Conservation (phyloP, 1,284 basidiomycete genomes). For the Quambalaria eucalypti region DNA sequence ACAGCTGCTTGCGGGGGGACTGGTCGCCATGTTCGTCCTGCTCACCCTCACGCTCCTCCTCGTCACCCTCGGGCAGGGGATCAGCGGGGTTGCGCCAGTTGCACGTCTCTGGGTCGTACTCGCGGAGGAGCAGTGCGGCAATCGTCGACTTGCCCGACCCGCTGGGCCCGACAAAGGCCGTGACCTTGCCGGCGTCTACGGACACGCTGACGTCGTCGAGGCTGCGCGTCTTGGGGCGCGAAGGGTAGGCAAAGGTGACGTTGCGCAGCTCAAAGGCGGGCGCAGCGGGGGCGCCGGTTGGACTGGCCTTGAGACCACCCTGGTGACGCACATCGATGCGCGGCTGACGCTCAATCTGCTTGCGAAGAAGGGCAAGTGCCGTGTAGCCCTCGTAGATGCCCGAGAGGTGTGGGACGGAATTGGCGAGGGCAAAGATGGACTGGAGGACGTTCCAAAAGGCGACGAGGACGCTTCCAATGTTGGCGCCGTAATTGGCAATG, state of each 20-base stretch:
- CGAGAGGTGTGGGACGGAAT: conserved; percentile 37
- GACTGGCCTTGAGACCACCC: conserved; percentile 11
- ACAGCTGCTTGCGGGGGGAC: background rate
- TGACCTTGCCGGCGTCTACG: conserved; percentile 36
- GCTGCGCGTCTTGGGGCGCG: conserved; percentile 27
- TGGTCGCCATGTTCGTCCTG: conserved; percentile 3
- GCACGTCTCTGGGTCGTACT: conserved; percentile 48
- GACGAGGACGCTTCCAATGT: conserved; percentile 26
- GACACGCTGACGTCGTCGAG: conserved; percentile 28
- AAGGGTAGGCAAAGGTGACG: conserved; percentile 42
- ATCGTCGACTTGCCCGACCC: conserved; percentile 49
- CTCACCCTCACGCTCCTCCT: conserved; percentile 8
- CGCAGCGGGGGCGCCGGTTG: background rate
- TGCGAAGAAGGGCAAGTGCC: conserved; percentile 27
- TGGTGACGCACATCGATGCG: conserved; percentile 37
- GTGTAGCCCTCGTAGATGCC: conserved; percentile 31
- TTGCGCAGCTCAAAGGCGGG: conserved; percentile 29
- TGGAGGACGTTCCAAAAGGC: conserved; percentile 43
- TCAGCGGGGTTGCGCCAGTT: conserved; percentile 10
- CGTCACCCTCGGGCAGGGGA: conserved; percentile 9
- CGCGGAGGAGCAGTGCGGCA: conserved; percentile 47
- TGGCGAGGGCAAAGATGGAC: conserved; percentile 37
- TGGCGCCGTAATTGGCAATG: conserved; percentile 20
- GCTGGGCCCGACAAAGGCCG: conserved; percentile 45
- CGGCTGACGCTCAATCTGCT: conserved; percentile 36